Percentiles rank a stretch among this genome's conserved stretches.
These are phyloP conservation scores for Cucumis sativus DNA, from an alignment of 306 rosid genomes.

Conservation along the genomic window DNA sequence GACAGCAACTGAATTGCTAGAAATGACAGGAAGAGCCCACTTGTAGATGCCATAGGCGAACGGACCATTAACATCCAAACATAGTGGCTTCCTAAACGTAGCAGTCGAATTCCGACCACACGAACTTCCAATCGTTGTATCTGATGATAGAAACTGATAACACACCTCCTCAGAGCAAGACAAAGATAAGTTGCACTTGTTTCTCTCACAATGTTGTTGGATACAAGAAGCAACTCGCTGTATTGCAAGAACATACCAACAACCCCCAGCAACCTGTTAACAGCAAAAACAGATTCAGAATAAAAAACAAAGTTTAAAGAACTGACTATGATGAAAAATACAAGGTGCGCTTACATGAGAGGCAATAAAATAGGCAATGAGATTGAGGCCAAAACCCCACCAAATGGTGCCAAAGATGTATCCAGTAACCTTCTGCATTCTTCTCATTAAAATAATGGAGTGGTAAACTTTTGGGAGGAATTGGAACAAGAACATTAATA, in stretches of 20 bases:
- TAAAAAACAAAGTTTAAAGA: background rate
- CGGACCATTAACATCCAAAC: slow-evolving; percentile 68
- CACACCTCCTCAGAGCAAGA: slow-evolving; percentile 76
- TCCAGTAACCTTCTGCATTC: slow-evolving; percentile 96
- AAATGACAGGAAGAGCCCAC: slow-evolving; percentile 97
- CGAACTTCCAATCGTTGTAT: slow-evolving; percentile 16
- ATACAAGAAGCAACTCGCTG: slow-evolving; percentile 91
- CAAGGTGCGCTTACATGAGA: slow-evolving; percentile 56
- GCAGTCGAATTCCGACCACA: slow-evolving; percentile 54
- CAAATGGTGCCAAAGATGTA: slow-evolving; percentile 97
- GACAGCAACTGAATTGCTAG: slow-evolving; percentile 74
- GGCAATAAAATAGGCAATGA: slow-evolving; percentile 94
- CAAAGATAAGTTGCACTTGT: slow-evolving; percentile 55
- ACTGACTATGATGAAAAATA: background rate
- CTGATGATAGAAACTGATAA: slow-evolving; percentile 35
- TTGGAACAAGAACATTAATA: slow-evolving; percentile 76
- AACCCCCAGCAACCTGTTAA: slow-evolving; percentile 91
- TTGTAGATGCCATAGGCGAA: slow-evolving; percentile 82
- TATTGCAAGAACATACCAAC: slow-evolving; percentile 98
- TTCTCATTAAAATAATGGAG: slow-evolving; percentile 78
- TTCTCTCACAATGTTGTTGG: slow-evolving; percentile 54
- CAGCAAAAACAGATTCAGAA: background rate
- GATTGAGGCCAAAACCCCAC: slow-evolving; percentile 99
- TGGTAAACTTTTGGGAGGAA: slow-evolving; percentile 96
- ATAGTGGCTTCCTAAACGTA: slow-evolving; percentile 39